Evolutionary conservation across 306 rosid genomes (phyloP), one percentile per base, ranked within the genome.

Genomic region (Gleditsia sinensis): DNA sequence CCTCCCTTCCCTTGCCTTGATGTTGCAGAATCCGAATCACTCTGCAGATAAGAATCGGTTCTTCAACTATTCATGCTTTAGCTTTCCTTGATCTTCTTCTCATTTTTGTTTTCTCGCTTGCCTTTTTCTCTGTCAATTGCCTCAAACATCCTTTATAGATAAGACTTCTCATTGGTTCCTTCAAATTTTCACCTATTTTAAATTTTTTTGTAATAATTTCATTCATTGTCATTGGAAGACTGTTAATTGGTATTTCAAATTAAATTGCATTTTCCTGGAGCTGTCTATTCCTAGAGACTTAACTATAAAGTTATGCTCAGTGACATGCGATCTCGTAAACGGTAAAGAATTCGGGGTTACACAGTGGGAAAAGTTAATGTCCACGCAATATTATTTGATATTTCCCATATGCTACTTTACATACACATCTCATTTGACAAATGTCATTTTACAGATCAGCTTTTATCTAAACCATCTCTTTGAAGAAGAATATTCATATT

Each of bases 401-500:
- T 53, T 39, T 55, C 10, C 27, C 50, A 20, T 14, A n/a, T 28
- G 45, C n/a, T 67, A 39, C n/a, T 59, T 59, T 33, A 68, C 70
- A 51, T 7, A 20, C 58, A 20, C 20, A 53, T 60, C 17, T 23
- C 20, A 48, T 48, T 34, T 71, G 64, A 64, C 59, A 37, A 54
- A 79, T 50, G 58, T 45, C 43, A 57, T 74, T 61, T 14, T 68
- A 39, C 72, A 23, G 34, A 61, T 39, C 7, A 46, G 21, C 57
- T 58, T 61, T 63, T 62, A 55, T 69, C 28, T 24, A 63, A 45
- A 6, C 58, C 24, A 56, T 76, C 62, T 50, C 56, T 51, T 68
- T 19, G 67, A 63, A 12, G 19, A 60, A 34, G 43, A 69, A 28
- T 46, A 80, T 20, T 70, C 72, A 28, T 46, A 80, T 20, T 70